Conservation (phyloP, 1,139 yeast genomes). For the Groenewaldozyma auringiensis region DNA sequence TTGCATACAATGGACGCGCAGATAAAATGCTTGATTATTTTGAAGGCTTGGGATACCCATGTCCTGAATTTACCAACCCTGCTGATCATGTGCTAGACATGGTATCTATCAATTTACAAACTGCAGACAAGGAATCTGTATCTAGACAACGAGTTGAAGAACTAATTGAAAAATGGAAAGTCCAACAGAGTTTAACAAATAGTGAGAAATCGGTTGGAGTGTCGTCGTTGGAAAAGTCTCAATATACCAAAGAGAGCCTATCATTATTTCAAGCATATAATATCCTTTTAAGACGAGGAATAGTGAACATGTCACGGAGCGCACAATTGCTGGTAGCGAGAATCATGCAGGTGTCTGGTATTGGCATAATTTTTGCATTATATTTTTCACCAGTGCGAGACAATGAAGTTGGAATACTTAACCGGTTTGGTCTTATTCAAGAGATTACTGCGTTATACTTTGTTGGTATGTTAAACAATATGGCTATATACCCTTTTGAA, state of each 20-base stretch:
- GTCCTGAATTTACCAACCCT: slow-evolving; percentile 55
- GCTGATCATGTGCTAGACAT: slow-evolving; percentile 71
- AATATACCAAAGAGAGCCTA: slow-evolving; percentile 27
- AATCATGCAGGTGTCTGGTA: slow-evolving; percentile 55
- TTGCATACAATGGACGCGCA: slow-evolving; percentile 49
- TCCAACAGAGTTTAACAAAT: not conserved
- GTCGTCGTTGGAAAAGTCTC: slow-evolving; percentile 1
- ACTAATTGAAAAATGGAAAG: slow-evolving; percentile 27
- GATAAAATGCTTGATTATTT: slow-evolving; percentile 40
- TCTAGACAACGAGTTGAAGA: slow-evolving; percentile 30
- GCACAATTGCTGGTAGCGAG: slow-evolving; percentile 59
- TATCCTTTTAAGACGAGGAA: slow-evolving; percentile 40
- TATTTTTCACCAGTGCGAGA: slow-evolving; percentile 64
- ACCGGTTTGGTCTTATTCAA: slow-evolving; percentile 70
- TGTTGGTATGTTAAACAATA: slow-evolving; percentile 71
- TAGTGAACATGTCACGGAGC: slow-evolving; percentile 50
- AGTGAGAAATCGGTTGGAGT: slow-evolving; percentile 1
- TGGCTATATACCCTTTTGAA: slow-evolving; percentile 68
- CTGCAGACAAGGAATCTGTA: slow-evolving; percentile 32
- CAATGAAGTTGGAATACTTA: slow-evolving; percentile 50
- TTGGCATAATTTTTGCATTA: slow-evolving; percentile 59
- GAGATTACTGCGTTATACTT: slow-evolving; percentile 66
- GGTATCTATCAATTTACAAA: slow-evolving; percentile 43
- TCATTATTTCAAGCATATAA: slow-evolving; percentile 33
- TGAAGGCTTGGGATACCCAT: slow-evolving; percentile 39